Percentiles rank a stretch among this genome's conserved stretches.
Evolutionary conservation across 441 rosid genomes (phyloP).

Genomic region (Adansonia rubrostipa): DNA sequence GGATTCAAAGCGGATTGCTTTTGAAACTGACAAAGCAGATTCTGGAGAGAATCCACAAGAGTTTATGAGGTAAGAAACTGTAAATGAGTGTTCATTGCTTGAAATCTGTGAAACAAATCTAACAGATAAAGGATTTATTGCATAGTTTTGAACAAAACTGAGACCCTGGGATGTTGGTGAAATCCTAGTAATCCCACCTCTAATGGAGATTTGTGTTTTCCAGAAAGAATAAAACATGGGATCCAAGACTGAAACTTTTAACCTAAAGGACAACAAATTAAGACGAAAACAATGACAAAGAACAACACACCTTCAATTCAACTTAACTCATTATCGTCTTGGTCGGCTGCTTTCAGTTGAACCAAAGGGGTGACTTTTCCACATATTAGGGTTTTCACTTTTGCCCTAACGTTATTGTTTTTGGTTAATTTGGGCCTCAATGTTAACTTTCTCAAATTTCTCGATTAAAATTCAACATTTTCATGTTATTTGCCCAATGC

Average conservation of each 20-base stretch:
- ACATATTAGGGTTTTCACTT: too few relatives aligned
- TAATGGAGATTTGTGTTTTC: background rate
- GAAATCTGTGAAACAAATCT: slow-evolving; percentile 11
- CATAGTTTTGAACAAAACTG: background rate
- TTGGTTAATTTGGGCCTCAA: too few relatives aligned
- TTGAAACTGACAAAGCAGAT: slow-evolving; percentile 4
- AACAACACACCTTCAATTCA: background rate
- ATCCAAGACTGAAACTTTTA: background rate
- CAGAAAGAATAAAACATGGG: slow-evolving; percentile 9
- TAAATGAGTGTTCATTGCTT: background rate
- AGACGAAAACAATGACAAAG: background rate
- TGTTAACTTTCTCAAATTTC: too few relatives aligned
- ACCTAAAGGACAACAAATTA: background rate
- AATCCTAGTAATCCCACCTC: background rate
- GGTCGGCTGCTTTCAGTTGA: too few relatives aligned
- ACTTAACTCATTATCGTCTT: background rate
- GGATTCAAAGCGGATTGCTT: slow-evolving; percentile 9
- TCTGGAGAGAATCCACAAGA: slow-evolving; percentile 20
- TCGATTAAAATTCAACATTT: too few relatives aligned
- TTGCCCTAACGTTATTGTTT: too few relatives aligned
- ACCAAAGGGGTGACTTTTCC: too few relatives aligned
- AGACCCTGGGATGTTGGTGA: background rate
- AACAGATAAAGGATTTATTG: background rate
- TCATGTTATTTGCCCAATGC: too few relatives aligned
- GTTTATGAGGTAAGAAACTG: slow-evolving; percentile 7